A percentile compares a stretch with the other conserved stretches of the same genome.
Conservation (phyloP, 352 stramenopile genomes). For the Globisporangium iwayamae region DNA sequence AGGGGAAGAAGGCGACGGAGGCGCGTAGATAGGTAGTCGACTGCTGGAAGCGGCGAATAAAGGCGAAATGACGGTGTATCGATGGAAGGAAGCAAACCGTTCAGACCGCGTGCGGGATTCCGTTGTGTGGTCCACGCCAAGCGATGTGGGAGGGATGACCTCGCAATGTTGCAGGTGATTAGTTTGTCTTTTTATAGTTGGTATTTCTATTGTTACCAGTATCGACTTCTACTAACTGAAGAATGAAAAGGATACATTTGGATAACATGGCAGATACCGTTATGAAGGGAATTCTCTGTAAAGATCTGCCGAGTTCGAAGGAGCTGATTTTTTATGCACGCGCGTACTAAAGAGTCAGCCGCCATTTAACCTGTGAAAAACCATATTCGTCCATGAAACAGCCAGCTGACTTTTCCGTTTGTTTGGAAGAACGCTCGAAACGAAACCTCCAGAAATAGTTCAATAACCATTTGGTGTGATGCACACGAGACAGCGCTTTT, state of each 20-base stretch:
- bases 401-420: not conserved
- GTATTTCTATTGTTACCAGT: not conserved
- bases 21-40: slow-evolving; percentile 15
- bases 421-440: not conserved
- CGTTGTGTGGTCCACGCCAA: not conserved
- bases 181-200: not conserved
- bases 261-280: not conserved
- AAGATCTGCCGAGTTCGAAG: not conserved
- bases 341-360: slow-evolving; percentile 3
- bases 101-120: slow-evolving; percentile 1
- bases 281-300: not conserved
- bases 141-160: slow-evolving; percentile 9
- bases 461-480: not conserved
- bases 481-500: not conserved
- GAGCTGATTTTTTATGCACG: slow-evolving; percentile 8
- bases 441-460: not conserved
- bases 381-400: not conserved
- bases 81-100: slow-evolving; percentile 11
- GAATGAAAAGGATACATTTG: not conserved
- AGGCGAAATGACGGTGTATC: slow-evolving; percentile 9
- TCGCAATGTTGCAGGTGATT: not conserved
- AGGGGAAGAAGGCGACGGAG: not conserved
- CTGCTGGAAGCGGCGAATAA: slow-evolving; percentile 19
- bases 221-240: not conserved
- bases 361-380: not conserved